Conservation (phyloP, 176 grass and related monocot species). For the Leersia perrieri region DNA sequence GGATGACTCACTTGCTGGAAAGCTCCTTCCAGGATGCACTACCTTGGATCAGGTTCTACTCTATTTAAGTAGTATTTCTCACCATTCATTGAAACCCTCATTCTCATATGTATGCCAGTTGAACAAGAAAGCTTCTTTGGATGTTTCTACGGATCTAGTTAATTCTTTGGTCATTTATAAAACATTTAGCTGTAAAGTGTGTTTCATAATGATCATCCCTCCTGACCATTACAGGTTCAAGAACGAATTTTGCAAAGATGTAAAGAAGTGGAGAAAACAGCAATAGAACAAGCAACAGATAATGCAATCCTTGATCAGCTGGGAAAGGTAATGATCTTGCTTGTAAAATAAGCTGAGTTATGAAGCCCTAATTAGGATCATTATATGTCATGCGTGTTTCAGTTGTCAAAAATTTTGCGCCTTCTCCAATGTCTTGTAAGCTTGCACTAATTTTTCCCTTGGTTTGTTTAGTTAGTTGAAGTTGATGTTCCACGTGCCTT, state of each 20-base stretch:
- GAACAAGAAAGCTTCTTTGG: background rate
- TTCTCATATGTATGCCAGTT: slow-evolving; percentile 5
- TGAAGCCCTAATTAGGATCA: background rate
- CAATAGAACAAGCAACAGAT: slow-evolving; percentile 98
- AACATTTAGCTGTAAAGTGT: slow-evolving; percentile 12
- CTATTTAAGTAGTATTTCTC: background rate
- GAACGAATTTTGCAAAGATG: slow-evolving; percentile 87
- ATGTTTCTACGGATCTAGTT: background rate
- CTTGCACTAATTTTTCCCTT: slow-evolving; percentile 19
- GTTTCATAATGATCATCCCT: background rate
- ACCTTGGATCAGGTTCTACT: slow-evolving; percentile 71
- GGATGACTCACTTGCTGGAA: slow-evolving; percentile 76
- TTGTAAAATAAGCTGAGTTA: slow-evolving; percentile 28
- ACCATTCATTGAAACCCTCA: background rate
- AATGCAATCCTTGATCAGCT: slow-evolving; percentile 96
- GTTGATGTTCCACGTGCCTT: slow-evolving; percentile 88
- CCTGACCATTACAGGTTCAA: slow-evolving; percentile 49
- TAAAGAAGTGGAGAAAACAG: slow-evolving; percentile 84
- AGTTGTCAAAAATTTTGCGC: background rate
- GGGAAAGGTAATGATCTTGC: slow-evolving; percentile 45
- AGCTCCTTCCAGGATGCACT: slow-evolving; percentile 84
- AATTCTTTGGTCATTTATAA: background rate
- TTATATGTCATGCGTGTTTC: background rate
- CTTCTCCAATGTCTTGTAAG: background rate
- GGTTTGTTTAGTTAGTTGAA: slow-evolving; percentile 78